These are phyloP conservation scores for Piloderma croceum DNA, from an alignment of 768 basidiomycete genomes.

Conservation along the genomic window DNA sequence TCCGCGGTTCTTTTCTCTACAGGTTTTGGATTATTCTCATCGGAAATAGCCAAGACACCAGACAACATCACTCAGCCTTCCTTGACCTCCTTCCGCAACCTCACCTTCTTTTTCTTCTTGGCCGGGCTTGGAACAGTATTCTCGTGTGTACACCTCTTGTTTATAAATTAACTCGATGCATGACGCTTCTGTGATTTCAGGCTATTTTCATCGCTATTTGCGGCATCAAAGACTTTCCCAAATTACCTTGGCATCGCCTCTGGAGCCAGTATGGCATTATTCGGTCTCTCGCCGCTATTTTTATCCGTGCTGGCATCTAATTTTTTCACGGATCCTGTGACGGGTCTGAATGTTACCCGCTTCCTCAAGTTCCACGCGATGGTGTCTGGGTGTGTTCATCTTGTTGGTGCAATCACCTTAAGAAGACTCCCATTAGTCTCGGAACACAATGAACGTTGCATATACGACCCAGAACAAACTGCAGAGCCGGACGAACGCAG, in stretches of 20 bases:
- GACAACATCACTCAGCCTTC: conserved; percentile 33
- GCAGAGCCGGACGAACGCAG: conserved; percentile 23
- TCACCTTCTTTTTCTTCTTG: conserved; percentile 56
- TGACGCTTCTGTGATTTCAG: conserved; percentile 26
- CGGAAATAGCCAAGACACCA: conserved; percentile 45
- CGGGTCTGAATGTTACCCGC: conserved; percentile 40
- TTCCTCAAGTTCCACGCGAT: conserved; percentile 57
- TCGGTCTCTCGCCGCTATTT: conserved; percentile 77
- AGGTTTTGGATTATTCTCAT: conserved; percentile 61
- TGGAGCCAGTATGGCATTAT: conserved; percentile 64
- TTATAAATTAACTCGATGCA: conserved; percentile 1
- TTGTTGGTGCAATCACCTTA: conserved; percentile 41
- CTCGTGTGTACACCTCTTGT: conserved; percentile 46
- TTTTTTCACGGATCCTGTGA: conserved; percentile 47
- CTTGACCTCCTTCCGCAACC: conserved; percentile 41
- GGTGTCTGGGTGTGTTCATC: conserved; percentile 46
- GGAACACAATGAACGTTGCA: conserved; percentile 6
- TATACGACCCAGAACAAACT: conserved; percentile 9
- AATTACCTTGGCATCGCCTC: conserved; percentile 58
- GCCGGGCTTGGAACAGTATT: conserved; percentile 65
- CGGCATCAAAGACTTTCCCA: conserved; percentile 69
- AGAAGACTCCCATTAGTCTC: conserved; percentile 28
- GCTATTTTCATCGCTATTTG: conserved; percentile 71
- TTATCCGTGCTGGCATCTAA: conserved; percentile 59
- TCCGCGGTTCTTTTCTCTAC: conserved; percentile 52